These are phyloP conservation scores for Aspergillus latus DNA, from an alignment of 2,329 filamentous ascomycete genomes.

Conservation along the genomic window DNA sequence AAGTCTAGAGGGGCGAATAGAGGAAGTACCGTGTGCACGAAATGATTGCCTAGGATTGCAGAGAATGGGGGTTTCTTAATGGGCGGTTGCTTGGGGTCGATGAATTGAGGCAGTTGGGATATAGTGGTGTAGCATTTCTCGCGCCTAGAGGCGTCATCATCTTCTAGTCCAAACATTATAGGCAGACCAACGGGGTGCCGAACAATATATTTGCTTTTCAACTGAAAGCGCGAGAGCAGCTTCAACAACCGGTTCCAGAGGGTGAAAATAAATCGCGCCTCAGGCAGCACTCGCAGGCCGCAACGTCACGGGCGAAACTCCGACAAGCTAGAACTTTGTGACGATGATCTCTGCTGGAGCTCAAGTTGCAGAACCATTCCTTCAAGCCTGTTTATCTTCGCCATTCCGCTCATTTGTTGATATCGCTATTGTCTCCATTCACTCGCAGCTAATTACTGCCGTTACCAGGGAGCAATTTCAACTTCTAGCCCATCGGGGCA, in stretches of 20 bases:
- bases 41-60: constrained; percentile 63
- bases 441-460: neutral
- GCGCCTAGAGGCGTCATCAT: constrained; percentile 37
- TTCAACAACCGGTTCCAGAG: neutral
- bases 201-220: neutral
- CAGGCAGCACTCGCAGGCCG: constrained; percentile 17
- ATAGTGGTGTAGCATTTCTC: constrained; percentile 74
- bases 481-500: constrained; percentile 25
- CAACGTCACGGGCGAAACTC: constrained; percentile 8
- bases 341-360: neutral
- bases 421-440: neutral
- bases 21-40: constrained; percentile 70
- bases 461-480: neutral
- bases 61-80: constrained; percentile 75
- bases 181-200: neutral
- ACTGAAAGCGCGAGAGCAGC: neutral
- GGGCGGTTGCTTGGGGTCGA: constrained; percentile 70
- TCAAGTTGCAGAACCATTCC: neutral
- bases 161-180: constrained; percentile 47
- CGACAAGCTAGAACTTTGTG: neutral
- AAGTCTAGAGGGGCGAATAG: too few species aligned
- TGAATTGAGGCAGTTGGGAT: constrained; percentile 63
- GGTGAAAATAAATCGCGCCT: constrained; percentile 15
- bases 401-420: neutral
- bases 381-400: neutral